phyloP scores from a whole-genome alignment of 23 red algal species.

The Cyanidium caldarium region DNA sequence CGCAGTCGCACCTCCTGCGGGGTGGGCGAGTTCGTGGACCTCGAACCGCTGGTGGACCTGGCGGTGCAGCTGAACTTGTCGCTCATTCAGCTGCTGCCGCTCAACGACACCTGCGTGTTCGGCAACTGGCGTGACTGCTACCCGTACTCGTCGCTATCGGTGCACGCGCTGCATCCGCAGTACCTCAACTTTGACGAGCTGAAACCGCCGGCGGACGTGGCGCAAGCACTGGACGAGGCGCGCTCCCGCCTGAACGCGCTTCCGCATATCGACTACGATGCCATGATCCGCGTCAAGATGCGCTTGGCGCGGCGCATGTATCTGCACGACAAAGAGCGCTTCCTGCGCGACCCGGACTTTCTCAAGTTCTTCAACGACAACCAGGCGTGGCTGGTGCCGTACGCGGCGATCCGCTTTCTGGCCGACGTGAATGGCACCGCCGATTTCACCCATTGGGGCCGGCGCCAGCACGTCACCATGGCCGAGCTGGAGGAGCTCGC shows the following conservation, averaged over 20 bases:
- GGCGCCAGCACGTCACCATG: conserved; percentile 14
- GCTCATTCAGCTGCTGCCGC: conserved; percentile 75
- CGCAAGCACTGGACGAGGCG: conserved; percentile 19
- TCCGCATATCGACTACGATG: conserved; percentile 37
- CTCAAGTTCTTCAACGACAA: conserved; percentile 61
- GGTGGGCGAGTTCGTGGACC: conserved; percentile 81
- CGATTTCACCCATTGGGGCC: conserved; percentile 63
- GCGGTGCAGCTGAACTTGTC: conserved; percentile 32
- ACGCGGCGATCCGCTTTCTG: conserved; percentile 67
- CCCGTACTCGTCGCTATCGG: conserved; percentile 66
- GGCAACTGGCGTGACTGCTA: conserved; percentile 28
- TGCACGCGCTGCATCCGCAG: conserved; percentile 76
- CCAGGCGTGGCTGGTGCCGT: conserved; percentile 69
- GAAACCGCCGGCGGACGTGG: conserved; percentile 20
- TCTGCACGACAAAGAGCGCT: conserved; percentile 24
- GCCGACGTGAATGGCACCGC: conserved; percentile 52
- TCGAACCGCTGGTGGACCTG: conserved; percentile 56
- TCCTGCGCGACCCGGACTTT: conserved; percentile 39
- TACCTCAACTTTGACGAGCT: conserved; percentile 57
- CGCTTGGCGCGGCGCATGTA: conserved; percentile 44
- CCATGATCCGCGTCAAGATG: conserved; percentile 50
- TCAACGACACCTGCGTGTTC: conserved; percentile 55
- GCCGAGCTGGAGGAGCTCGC: conserved; percentile 40
- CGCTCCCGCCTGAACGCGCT: conserved; percentile 32
- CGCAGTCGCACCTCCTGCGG: conserved; percentile 29